A percentile compares a stretch with the other conserved stretches of the same genome.
Evolutionary conservation across 2,329 filamentous ascomycete genomes (phyloP).

Genomic region (Alternaria gaisen): DNA sequence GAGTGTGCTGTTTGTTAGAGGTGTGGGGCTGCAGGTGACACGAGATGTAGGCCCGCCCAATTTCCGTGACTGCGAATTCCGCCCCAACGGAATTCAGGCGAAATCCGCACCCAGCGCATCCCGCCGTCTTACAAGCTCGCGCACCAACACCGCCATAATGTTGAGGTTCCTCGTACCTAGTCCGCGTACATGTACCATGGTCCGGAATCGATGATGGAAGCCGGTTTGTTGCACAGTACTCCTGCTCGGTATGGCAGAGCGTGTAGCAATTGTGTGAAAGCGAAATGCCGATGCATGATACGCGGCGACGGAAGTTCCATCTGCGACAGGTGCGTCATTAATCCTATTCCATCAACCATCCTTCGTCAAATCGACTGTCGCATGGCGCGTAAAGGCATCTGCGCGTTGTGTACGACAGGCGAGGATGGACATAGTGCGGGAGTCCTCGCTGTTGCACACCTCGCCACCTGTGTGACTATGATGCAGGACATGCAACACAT

Average conservation of each 20-base stretch:
- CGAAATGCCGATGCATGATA: slow-evolving; percentile 38
- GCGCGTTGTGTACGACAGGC: neutral
- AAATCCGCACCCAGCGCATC: neutral
- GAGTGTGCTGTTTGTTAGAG: too few relatives aligned
- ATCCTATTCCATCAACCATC: neutral
- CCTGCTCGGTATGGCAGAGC: slow-evolving; percentile 39
- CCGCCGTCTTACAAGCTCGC: neutral
- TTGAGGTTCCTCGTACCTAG: neutral
- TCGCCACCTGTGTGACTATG: neutral
- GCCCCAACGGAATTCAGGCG: neutral
- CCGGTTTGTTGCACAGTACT: slow-evolving; percentile 24
- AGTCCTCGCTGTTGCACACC: neutral
- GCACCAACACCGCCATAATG: neutral
- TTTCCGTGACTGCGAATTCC: neutral
- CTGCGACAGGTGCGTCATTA: slow-evolving; percentile 34
- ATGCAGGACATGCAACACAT: neutral
- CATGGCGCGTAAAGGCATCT: neutral
- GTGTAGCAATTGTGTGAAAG: slow-evolving; percentile 35
- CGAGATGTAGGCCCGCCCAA: neutral
- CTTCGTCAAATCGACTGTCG: too few relatives aligned
- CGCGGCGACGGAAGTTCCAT: slow-evolving; percentile 15
- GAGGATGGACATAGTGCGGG: neutral
- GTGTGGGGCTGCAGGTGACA: neutral
- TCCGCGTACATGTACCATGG: neutral
- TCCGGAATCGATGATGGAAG: slow-evolving; percentile 16